Percentiles rank a stretch among this genome's conserved stretches.
Conservation (phyloP, 106 monocot species). For the Dendrobium officinale region DNA sequence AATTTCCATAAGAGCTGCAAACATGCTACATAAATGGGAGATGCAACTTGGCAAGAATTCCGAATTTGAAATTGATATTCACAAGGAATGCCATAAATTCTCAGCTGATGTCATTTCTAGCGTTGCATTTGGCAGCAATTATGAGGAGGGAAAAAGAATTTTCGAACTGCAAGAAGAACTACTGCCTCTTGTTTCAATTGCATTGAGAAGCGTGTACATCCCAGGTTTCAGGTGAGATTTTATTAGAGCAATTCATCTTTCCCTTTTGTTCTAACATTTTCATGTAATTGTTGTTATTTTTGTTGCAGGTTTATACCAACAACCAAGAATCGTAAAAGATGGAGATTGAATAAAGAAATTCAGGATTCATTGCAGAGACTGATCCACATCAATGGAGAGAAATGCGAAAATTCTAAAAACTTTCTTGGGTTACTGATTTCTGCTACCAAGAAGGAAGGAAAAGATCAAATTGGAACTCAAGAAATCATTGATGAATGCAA, state of each 20-base stretch:
- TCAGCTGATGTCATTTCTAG: conserved; percentile 61
- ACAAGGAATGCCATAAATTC: conserved; percentile 54
- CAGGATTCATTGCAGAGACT: conserved; percentile 30
- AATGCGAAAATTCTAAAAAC: conserved; percentile 52
- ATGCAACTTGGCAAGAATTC: not conserved
- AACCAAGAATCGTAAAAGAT: conserved; percentile 44
- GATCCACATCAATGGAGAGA: conserved; percentile 32
- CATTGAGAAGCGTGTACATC: conserved; percentile 57
- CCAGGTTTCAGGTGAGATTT: conserved; percentile 66
- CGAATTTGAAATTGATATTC: conserved; percentile 70
- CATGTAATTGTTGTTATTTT: conserved; percentile 2
- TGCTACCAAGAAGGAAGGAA: conserved; percentile 30
- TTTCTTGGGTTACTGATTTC: conserved; percentile 68
- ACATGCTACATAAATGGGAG: conserved; percentile 60
- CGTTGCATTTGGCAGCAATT: conserved; percentile 81
- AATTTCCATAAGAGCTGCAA: conserved; percentile 35
- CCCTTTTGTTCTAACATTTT: not conserved
- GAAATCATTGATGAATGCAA: conserved; percentile 92
- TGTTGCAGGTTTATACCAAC: conserved; percentile 54
- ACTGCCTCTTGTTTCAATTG: conserved; percentile 50
- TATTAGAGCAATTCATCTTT: not conserved
- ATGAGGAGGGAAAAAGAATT: conserved; percentile 55
- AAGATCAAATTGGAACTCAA: conserved; percentile 41
- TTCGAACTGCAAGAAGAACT: conserved; percentile 77
- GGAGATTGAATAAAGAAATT: conserved; percentile 49